A percentile compares a stretch with the other conserved stretches of the same genome.
Evolutionary conservation across 1,284 basidiomycete species (phyloP).

Genomic region (Trametes polyzona): DNA sequence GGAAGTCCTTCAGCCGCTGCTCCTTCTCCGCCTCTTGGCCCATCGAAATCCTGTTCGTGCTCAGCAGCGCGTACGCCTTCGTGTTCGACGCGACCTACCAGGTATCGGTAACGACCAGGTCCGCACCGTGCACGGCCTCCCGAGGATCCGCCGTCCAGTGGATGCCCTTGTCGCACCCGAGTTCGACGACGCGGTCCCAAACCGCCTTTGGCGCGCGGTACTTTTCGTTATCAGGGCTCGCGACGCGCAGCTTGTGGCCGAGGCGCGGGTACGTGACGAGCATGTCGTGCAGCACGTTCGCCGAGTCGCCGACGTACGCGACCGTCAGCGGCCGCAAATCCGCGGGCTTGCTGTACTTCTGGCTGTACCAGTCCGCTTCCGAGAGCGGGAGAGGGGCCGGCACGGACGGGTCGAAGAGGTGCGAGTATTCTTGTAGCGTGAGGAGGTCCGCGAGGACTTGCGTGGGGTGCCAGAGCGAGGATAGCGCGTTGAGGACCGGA

Average conservation of each 20-base stretch:
- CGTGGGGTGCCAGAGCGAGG: conserved; percentile 95
- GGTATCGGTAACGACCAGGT: conserved; percentile 95
- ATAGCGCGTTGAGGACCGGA: conserved; percentile 95
- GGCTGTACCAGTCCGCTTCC: conserved; percentile 2
- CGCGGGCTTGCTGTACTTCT: conserved; percentile 34
- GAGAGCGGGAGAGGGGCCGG: background rate
- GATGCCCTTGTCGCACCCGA: conserved; percentile 74
- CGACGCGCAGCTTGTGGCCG: conserved; percentile 87
- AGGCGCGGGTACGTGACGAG: conserved; percentile 92
- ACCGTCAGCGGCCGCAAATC: conserved; percentile 74
- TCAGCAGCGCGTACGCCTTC: background rate
- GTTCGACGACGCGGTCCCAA: conserved; percentile 75
- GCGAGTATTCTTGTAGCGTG: conserved; percentile 81
- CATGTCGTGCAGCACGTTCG: conserved; percentile 98
- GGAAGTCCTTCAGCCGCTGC: conserved; percentile 87
- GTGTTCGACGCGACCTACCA: conserved; percentile 61
- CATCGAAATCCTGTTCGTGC: conserved; percentile 86
- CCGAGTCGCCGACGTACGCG: conserved; percentile 94
- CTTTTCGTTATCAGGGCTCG: conserved; percentile 64
- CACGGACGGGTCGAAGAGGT: conserved; percentile 46
- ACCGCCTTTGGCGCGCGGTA: conserved; percentile 84
- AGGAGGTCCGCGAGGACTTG: conserved; percentile 94
- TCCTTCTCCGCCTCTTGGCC: conserved; percentile 95
- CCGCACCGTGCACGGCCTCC: conserved; percentile 88
- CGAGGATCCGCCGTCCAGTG: conserved; percentile 80